Evolutionary conservation across 148 eudicot genomes (phyloP).

Genomic region (Amaranthus palmeri): DNA sequence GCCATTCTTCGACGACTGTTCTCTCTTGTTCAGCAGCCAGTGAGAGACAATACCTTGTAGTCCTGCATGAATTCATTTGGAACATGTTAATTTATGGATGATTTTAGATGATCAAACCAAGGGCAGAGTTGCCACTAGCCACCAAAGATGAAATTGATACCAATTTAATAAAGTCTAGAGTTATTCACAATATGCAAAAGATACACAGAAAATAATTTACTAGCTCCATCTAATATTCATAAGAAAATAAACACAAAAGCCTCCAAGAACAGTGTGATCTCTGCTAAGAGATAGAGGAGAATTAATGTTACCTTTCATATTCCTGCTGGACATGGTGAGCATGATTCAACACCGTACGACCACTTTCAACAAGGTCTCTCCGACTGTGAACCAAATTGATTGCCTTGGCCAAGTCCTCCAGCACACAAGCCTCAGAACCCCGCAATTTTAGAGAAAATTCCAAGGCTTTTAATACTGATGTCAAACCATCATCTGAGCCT

Average conservation of each 20-base stretch:
- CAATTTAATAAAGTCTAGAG: neutral
- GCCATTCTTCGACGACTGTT: constrained; percentile 70
- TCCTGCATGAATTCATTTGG: constrained; percentile 48
- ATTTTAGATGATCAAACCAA: neutral
- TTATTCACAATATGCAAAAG: neutral
- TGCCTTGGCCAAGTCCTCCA: constrained; percentile 95
- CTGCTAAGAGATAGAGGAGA: neutral
- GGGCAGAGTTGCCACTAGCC: neutral
- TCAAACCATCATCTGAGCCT: constrained; percentile 83
- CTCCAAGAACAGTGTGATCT: neutral
- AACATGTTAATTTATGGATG: neutral
- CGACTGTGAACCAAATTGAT: constrained; percentile 85
- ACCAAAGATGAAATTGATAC: neutral
- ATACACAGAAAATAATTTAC: neutral
- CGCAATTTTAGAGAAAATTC: constrained; percentile 87
- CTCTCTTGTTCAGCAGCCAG: constrained; percentile 94
- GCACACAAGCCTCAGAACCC: constrained; percentile 87
- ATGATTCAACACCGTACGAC: constrained; percentile 85
- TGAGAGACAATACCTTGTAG: constrained; percentile 74
- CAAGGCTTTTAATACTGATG: constrained; percentile 79
- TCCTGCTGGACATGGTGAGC: constrained; percentile 82
- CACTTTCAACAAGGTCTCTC: constrained; percentile 91
- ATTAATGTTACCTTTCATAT: constrained; percentile 62
- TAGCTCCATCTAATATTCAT: neutral
- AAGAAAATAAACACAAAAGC: neutral